Evolutionary conservation across 257 asterid genomes (phyloP).

Genomic region (Ehretia macrophylla): DNA sequence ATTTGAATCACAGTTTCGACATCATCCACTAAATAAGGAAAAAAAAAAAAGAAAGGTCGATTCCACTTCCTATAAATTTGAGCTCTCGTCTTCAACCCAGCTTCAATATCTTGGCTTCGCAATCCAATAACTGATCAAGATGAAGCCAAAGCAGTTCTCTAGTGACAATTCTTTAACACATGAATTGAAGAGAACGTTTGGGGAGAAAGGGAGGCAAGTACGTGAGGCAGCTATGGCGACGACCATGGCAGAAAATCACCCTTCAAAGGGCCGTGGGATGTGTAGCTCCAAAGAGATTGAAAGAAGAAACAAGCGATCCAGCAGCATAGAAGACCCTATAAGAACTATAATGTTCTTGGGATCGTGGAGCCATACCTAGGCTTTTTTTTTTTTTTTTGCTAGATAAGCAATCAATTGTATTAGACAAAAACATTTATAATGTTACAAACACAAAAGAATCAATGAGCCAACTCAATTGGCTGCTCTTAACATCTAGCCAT

Average conservation of each 20-base stretch:
- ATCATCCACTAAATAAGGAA: no score
- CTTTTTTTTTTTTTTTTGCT: no score
- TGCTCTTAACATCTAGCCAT: no score
- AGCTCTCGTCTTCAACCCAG: background rate
- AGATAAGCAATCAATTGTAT: no score
- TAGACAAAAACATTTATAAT: no score
- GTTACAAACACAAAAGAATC: no score
- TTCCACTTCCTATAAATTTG: conserved; percentile 2
- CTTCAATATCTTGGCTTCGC: background rate
- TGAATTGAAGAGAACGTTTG: conserved; percentile 14
- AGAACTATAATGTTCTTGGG: conserved; percentile 47
- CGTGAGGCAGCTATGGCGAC: background rate
- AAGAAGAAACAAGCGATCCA: conserved; percentile 28
- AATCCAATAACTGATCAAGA: background rate
- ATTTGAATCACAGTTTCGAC: no score
- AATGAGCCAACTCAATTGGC: no score
- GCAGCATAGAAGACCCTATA: conserved; percentile 39
- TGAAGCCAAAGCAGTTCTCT: conserved; percentile 24
- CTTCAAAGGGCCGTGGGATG: background rate
- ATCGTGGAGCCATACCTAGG: conserved; percentile 43
- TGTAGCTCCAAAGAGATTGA: conserved; percentile 17
- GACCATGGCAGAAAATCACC: background rate
- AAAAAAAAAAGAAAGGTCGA: no score
- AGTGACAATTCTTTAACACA: conserved; percentile 13
- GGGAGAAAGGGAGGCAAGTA: conserved; percentile 16